Conservation (phyloP, 1,139 yeast genomes). For the Candida glucosophila region DNA sequence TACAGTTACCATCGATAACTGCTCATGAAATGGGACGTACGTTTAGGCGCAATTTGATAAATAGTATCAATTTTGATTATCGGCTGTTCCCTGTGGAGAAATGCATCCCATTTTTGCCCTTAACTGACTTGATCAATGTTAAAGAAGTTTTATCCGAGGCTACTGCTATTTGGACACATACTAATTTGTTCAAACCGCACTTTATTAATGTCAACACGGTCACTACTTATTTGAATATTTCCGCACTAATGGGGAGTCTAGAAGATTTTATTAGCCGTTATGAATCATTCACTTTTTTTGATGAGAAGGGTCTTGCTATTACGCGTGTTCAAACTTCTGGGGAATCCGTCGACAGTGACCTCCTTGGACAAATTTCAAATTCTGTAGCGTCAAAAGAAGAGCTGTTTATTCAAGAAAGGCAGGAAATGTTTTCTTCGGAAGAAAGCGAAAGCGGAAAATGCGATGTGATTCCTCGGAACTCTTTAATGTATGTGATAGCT, state of each 20-base stretch:
- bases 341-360: not conserved
- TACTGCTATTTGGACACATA: conserved; percentile 64
- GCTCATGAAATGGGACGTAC: conserved; percentile 37
- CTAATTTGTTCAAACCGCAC: conserved; percentile 31
- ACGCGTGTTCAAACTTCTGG: conserved; percentile 6
- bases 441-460: too few relatives aligned
- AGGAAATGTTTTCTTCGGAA: too few relatives aligned
- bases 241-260: conserved; percentile 37
- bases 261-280: conserved; percentile 46
- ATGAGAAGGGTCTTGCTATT: conserved; percentile 17
- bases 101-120: conserved; percentile 75
- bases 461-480: conserved; percentile 41
- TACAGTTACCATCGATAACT: conserved; percentile 29
- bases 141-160: conserved; percentile 62
- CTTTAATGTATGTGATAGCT: conserved; percentile 52
- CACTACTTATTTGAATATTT: conserved; percentile 47
- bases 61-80: conserved; percentile 12
- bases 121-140: conserved; percentile 27
- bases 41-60: conserved; percentile 38
- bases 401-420: too few relatives aligned
- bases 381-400: conserved; percentile 7
- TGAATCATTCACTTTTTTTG: conserved; percentile 37
- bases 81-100: too few relatives aligned
- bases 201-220: conserved; percentile 35
- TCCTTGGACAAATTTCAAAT: conserved; percentile 7